These are phyloP conservation scores for Hyaloscypha bicolor DNA, from an alignment of 495 filamentous ascomycete species.

Conservation along the genomic window DNA sequence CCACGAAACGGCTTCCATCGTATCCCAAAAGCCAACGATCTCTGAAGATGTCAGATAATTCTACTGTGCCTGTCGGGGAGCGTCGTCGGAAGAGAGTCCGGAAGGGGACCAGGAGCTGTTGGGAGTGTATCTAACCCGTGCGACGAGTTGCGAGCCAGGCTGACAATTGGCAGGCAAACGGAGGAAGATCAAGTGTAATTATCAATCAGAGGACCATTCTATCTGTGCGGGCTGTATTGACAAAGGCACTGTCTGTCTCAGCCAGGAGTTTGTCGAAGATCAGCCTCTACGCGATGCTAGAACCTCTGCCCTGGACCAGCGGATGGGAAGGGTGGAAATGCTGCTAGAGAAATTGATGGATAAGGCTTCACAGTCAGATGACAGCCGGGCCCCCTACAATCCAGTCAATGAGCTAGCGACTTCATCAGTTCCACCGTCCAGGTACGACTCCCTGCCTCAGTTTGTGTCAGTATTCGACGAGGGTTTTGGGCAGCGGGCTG, in stretches of 20 bases:
- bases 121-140: constrained; percentile 39
- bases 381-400: not conserved
- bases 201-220: constrained; percentile 33
- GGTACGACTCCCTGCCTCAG: not conserved
- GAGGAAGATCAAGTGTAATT: constrained; percentile 50
- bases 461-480: constrained; percentile 5
- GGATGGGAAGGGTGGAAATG: constrained; percentile 1
- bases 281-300: constrained; percentile 1
- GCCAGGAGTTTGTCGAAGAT: constrained; percentile 43
- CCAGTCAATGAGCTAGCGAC: not conserved
- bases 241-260: constrained; percentile 39
- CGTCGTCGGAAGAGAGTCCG: constrained; percentile 39
- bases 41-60: constrained; percentile 1
- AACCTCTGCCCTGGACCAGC: constrained; percentile 3
- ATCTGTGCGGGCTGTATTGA: constrained; percentile 47
- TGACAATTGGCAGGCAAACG: constrained; percentile 38
- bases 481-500: not conserved
- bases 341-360: constrained; percentile 7
- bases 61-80: constrained; percentile 1
- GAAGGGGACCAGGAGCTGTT: constrained; percentile 54
- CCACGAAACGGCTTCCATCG: not conserved
- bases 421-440: not conserved
- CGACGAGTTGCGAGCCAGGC: not conserved
- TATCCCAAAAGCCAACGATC: not conserved
- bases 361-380: not conserved